Evolutionary conservation across 441 rosid genomes (phyloP), one percentile per base, ranked within the genome.

Genomic region (Omphalea diandra): DNA sequence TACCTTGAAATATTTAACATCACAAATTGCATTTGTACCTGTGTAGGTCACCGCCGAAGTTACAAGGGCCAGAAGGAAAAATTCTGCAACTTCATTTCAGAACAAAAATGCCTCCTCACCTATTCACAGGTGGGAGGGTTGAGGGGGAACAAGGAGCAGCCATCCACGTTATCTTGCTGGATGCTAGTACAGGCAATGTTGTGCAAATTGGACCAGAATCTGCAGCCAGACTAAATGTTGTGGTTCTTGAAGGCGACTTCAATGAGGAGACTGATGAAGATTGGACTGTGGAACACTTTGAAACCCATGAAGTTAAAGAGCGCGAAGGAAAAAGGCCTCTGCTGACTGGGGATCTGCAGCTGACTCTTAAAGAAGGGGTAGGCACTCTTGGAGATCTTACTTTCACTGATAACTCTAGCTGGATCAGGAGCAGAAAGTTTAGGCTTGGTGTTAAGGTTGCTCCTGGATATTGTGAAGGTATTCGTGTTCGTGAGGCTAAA

Each of bases 401-500:
- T 64, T 96, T 96, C 76, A 93, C 98, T 0, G 99, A 96, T 70
- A 96, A 96, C 81, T 96, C 99, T 27, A 96, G 99, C 77, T 96
- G 99, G 99, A 96, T 96, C 73, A 81, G 97, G 80, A 91, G 99
- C 87, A 81, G 98, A 78, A 96, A 96, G 85, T 93, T 96, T 80
- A 85, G 99, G 82, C 93, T 96, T 71, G 99, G 99, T 67, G 74
- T 88, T 75, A 93, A 90, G 82, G 77, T 83, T 63, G 84, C 89
- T 63, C 73, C 90, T 3, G 96, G 96, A 57, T 83, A 80, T 67
- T 75, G 87, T 75, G 97, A 91, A 74, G 85, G 85, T 50, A 75
- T 79, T 69, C 87, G 84, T 56, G 82, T 96, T 49, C 93, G 93
- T 55, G 99, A 96, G 83, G 97, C 96, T 53, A 96, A 96, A 84